Percentiles rank a stretch among this genome's conserved stretches.
phyloP scores from a whole-genome alignment of 1,284 basidiomycete species.

The Stygiomarasmius scandens region DNA sequence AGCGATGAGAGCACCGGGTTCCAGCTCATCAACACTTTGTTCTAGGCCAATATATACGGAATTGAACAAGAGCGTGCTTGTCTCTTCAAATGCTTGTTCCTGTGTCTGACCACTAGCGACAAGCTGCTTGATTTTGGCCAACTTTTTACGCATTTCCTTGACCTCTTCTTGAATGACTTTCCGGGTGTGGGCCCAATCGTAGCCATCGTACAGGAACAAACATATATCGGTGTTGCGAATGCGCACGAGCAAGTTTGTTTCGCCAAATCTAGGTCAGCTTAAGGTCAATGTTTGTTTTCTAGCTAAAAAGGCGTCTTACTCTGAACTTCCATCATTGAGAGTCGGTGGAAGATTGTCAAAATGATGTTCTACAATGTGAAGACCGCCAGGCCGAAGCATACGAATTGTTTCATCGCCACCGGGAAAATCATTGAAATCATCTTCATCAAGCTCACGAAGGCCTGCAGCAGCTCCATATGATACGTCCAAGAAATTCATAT shows the following conservation, averaged over 20 bases:
- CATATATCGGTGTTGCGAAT: conserved; percentile 65
- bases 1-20: conserved; percentile 77
- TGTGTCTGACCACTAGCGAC: conserved; percentile 91
- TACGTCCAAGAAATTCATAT: conserved; percentile 85
- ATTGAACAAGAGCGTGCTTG: conserved; percentile 84
- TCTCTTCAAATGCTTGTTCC: conserved; percentile 80
- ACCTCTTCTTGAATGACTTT: conserved; percentile 87
- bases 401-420: conserved; percentile 84
- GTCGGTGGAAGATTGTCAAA: conserved; percentile 71
- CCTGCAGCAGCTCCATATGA: conserved; percentile 80
- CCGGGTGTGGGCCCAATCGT: conserved; percentile 90
- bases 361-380: conserved; percentile 70
- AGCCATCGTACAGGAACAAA: conserved; percentile 86
- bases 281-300: conserved; percentile 7
- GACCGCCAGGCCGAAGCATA: conserved; percentile 62
- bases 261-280: conserved; percentile 39
- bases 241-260: conserved; percentile 55
- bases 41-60: conserved; percentile 90
- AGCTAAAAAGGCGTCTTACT: conserved; percentile 40
- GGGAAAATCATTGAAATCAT: conserved; percentile 71
- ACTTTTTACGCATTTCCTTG: conserved; percentile 82
- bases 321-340: conserved; percentile 40
- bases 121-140: conserved; percentile 92
- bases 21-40: conserved; percentile 71
- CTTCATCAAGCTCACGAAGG: conserved; percentile 68